Percentiles rank a stretch among this genome's conserved stretches.
These are phyloP conservation scores for Lachnellula willkommii DNA, from an alignment of 2,329 filamentous ascomycete species.

Conservation along the genomic window DNA sequence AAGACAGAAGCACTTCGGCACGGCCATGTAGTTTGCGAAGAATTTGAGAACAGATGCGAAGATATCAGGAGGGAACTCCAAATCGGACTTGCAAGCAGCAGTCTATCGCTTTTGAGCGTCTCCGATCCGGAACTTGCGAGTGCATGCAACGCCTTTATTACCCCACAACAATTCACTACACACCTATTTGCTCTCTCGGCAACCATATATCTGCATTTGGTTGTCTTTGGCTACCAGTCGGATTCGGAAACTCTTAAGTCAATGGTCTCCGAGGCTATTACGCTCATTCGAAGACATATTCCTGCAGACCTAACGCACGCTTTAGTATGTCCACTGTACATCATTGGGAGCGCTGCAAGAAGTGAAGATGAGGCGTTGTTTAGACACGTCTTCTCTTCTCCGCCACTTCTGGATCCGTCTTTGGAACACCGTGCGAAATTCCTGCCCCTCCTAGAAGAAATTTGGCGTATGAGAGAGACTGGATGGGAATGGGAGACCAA, in stretches of 20 bases:
- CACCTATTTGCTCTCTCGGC: constrained; percentile 21
- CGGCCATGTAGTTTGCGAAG: constrained; percentile 7
- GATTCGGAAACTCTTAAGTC: constrained; percentile 10
- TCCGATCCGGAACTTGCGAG: constrained; percentile 3
- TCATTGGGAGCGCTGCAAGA: constrained; percentile 23
- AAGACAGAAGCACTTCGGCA: constrained; percentile 43
- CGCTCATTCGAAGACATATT: constrained; percentile 16
- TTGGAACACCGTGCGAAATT: constrained; percentile 25
- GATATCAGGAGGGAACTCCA: constrained; percentile 22
- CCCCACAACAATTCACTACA: constrained; percentile 14
- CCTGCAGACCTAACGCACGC: constrained; percentile 14
- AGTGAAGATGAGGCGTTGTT: constrained; percentile 23
- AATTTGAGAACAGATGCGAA: constrained; percentile 10
- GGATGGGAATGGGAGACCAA: background rate
- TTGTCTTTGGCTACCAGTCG: constrained; percentile 19
- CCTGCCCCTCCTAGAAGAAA: constrained; percentile 24
- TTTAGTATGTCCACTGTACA: constrained; percentile 24
- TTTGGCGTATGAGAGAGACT: constrained; percentile 19
- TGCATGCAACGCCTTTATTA: background rate
- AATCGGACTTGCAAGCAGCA: constrained; percentile 14
- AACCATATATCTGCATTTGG: constrained; percentile 25
- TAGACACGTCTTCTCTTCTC: constrained; percentile 20
- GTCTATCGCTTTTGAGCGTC: constrained; percentile 14
- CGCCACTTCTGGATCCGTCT: constrained; percentile 22
- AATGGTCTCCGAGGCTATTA: constrained; percentile 18